A percentile compares a stretch with the other conserved stretches of the same genome.
These are phyloP conservation scores for Crithidia fasciculata DNA, from an alignment of 208 protist genomes.

Conservation along the genomic window DNA sequence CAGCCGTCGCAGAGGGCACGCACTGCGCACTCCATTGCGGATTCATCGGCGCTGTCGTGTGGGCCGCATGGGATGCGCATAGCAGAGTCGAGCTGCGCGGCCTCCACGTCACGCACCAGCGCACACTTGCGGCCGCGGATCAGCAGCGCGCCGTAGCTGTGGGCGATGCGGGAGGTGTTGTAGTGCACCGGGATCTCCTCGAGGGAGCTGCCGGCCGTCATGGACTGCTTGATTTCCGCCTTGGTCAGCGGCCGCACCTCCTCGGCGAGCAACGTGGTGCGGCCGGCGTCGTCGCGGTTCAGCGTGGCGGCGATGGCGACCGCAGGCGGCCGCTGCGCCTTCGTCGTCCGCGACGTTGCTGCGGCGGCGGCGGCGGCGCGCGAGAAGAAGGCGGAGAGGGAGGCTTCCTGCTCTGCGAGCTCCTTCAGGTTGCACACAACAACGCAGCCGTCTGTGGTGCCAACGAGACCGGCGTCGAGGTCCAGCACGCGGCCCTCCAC, in stretches of 20 bases:
- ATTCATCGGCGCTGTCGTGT: constrained; percentile 44
- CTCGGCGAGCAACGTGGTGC: constrained; percentile 49
- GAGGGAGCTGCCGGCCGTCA: constrained; percentile 55
- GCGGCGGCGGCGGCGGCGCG: background rate
- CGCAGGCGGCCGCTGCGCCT: constrained; percentile 25
- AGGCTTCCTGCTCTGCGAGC: constrained; percentile 22
- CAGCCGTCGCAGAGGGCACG: constrained; percentile 74
- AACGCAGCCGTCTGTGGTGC: constrained; percentile 78
- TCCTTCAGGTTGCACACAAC: constrained; percentile 45
- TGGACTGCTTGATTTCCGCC: constrained; percentile 59
- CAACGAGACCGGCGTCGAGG: constrained; percentile 42
- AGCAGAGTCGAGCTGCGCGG: background rate
- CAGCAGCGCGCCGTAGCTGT: constrained; percentile 75
- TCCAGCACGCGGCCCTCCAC: constrained; percentile 76
- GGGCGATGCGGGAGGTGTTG: constrained; percentile 59
- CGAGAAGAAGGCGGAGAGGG: constrained; percentile 19
- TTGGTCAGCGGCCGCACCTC: constrained; percentile 57
- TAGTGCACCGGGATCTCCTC: constrained; percentile 58
- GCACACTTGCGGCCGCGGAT: constrained; percentile 87
- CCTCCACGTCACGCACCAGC: constrained; percentile 45
- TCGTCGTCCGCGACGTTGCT: background rate
- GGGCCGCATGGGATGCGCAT: constrained; percentile 52
- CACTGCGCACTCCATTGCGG: constrained; percentile 67
- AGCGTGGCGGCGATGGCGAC: constrained; percentile 45
- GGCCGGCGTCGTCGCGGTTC: constrained; percentile 46